Evolutionary conservation across 371 early-diverging fungal genomes (phyloP).

Genomic region (Mortierella sp.): DNA sequence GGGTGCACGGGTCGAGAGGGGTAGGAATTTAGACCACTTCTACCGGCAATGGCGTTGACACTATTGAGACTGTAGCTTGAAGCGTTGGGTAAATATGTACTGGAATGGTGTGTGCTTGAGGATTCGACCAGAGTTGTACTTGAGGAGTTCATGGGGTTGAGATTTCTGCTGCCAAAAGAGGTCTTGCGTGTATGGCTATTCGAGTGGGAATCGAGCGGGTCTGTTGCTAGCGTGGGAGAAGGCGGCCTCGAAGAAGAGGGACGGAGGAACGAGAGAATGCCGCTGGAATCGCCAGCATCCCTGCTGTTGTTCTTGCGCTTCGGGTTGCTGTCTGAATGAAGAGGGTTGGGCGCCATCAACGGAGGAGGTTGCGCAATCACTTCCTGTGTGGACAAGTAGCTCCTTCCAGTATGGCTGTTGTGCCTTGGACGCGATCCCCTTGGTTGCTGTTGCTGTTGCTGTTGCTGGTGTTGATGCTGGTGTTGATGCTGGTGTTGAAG

Average conservation of each 20-base stretch:
- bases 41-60: slow-evolving; percentile 2
- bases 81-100: slow-evolving; percentile 9
- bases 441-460: slow-evolving; percentile 9
- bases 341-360: slow-evolving; percentile 7
- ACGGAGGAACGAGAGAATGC: slow-evolving; percentile 42
- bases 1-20: slow-evolving; percentile 25
- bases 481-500: slow-evolving; percentile 6
- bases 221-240: slow-evolving; percentile 28
- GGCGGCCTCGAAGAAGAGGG: slow-evolving; percentile 47
- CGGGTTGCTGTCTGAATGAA: slow-evolving; percentile 5
- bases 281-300: slow-evolving; percentile 27
- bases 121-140: slow-evolving; percentile 9
- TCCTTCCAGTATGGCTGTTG: slow-evolving; percentile 26
- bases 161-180: slow-evolving; percentile 20
- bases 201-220: slow-evolving; percentile 1
- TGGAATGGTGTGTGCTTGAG: slow-evolving; percentile 5
- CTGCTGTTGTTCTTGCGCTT: slow-evolving; percentile 22
- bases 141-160: slow-evolving; percentile 1
- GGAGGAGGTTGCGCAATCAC: slow-evolving; percentile 19
- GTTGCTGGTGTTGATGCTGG: slow-evolving; percentile 7
- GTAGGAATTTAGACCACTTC: slow-evolving; percentile 11
- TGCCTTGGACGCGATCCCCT: slow-evolving; percentile 11
- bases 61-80: slow-evolving; percentile 7
- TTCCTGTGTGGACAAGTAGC: slow-evolving; percentile 8
- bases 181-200: slow-evolving; percentile 36